phyloP scores from a whole-genome alignment of 23 red algal genomes.

The Cyanidium caldarium region DNA sequence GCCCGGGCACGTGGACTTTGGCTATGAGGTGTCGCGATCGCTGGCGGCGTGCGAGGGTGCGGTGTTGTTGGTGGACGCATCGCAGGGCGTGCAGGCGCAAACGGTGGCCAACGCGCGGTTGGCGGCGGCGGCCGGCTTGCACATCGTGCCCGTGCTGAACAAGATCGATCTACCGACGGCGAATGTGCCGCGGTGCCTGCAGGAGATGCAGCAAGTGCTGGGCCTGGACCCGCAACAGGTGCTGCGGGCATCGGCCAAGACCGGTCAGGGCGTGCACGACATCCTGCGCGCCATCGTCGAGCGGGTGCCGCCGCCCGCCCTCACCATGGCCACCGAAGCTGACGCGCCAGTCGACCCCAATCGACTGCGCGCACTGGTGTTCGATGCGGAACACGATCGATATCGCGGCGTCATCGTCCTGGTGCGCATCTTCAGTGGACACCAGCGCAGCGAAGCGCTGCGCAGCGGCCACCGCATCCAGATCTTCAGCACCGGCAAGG shows the following conservation, averaged over 20 bases:
- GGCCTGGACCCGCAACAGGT: constrained; percentile 27
- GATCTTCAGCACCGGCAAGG: too few species aligned
- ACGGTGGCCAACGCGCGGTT: constrained; percentile 57
- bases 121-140: constrained; percentile 28
- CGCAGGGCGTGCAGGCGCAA: constrained; percentile 68
- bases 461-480: too few species aligned
- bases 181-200: constrained; percentile 11
- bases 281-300: constrained; percentile 49
- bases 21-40: constrained; percentile 55
- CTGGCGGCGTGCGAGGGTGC: constrained; percentile 52
- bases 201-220: constrained; percentile 34
- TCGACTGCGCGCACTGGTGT: constrained; percentile 56
- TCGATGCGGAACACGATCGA: constrained; percentile 50
- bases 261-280: constrained; percentile 32
- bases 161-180: constrained; percentile 83
- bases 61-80: constrained; percentile 67
- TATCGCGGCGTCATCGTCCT: constrained; percentile 73
- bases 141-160: constrained; percentile 72
- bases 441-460: constrained; percentile 19
- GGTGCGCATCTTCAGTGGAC: constrained; percentile 50
- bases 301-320: constrained; percentile 32
- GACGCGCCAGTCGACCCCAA: too few species aligned
- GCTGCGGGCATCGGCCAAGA: constrained; percentile 59
- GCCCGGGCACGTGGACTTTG: constrained; percentile 89
- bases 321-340: not conserved